A percentile compares a stretch with the other conserved stretches of the same genome.
Conservation (phyloP, 202 grass and related monocot genomes). For the Musa balbisiana region DNA sequence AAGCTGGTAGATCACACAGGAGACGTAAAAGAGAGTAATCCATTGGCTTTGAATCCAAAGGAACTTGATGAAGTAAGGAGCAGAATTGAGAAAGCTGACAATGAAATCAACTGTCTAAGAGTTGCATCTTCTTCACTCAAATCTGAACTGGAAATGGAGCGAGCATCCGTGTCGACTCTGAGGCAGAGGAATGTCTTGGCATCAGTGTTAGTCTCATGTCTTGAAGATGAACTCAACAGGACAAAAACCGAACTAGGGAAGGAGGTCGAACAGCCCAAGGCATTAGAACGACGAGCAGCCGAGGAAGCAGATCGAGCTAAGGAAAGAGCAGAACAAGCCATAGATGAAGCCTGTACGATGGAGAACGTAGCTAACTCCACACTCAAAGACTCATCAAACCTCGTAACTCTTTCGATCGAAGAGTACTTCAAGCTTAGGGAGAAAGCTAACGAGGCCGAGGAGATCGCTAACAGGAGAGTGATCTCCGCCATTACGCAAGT, state of each 20-base stretch:
- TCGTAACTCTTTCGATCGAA: slow-evolving; percentile 40
- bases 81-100: background rate
- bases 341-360: slow-evolving; percentile 28
- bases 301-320: slow-evolving; percentile 39
- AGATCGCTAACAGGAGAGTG: slow-evolving; percentile 44
- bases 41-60: background rate
- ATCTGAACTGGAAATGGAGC: background rate
- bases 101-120: background rate
- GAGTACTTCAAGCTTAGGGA: slow-evolving; percentile 46
- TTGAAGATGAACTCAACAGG: slow-evolving; percentile 47
- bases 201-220: slow-evolving; percentile 32
- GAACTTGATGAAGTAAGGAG: background rate
- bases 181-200: slow-evolving; percentile 35
- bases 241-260: slow-evolving; percentile 19
- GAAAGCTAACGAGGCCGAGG: slow-evolving; percentile 46
- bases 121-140: background rate
- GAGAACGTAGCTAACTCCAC: slow-evolving; percentile 44
- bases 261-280: slow-evolving; percentile 24
- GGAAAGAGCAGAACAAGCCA: slow-evolving; percentile 45
- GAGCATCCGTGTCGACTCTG: background rate
- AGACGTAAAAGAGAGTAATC: slow-evolving; percentile 1
- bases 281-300: slow-evolving; percentile 39
- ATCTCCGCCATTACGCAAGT: slow-evolving; percentile 51
- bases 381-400: slow-evolving; percentile 21
- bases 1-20: background rate